Conservation (phyloP, 2,329 filamentous ascomycete species). For the Pleomassaria siparia region DNA sequence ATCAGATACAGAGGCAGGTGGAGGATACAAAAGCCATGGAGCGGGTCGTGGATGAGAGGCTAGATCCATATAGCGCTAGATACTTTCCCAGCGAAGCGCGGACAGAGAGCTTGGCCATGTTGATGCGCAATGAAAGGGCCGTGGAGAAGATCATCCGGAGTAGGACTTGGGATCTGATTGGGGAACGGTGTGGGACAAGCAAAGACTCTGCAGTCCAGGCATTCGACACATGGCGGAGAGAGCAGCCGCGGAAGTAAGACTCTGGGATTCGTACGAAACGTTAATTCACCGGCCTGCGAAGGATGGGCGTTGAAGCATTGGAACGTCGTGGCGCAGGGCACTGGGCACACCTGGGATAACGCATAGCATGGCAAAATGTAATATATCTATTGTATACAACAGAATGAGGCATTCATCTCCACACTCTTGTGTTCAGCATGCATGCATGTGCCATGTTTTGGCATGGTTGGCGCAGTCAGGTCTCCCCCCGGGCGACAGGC, state of each 20-base stretch:
- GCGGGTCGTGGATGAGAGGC: slow-evolving; percentile 77
- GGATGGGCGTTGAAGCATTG: too few relatives aligned
- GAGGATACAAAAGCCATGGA: slow-evolving; percentile 72
- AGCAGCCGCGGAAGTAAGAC: slow-evolving; percentile 10
- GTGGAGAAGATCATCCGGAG: slow-evolving; percentile 78
- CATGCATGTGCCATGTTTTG: too few relatives aligned
- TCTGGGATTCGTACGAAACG: too few relatives aligned
- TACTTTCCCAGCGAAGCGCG: slow-evolving; percentile 79
- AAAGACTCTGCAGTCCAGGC: slow-evolving; percentile 48
- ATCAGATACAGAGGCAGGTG: slow-evolving; percentile 66
- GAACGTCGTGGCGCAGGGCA: too few relatives aligned
- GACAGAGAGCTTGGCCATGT: slow-evolving; percentile 73
- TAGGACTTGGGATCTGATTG: slow-evolving; percentile 78
- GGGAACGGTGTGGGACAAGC: slow-evolving; percentile 68
- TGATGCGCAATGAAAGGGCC: slow-evolving; percentile 73
- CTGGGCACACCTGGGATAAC: neutral
- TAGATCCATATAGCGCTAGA: slow-evolving; percentile 87
- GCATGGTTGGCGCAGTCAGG: too few relatives aligned
- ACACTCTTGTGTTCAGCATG: too few relatives aligned
- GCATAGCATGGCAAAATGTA: neutral
- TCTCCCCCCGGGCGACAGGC: too few relatives aligned
- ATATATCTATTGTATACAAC: neutral
- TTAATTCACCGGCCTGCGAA: too few relatives aligned
- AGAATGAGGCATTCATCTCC: too few relatives aligned
- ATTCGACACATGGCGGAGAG: slow-evolving; percentile 37